Evolutionary conservation across 1,139 yeast species (phyloP), one percentile per base, ranked within the genome.

Genomic region (Zygosaccharomyces pseudobailii): DNA sequence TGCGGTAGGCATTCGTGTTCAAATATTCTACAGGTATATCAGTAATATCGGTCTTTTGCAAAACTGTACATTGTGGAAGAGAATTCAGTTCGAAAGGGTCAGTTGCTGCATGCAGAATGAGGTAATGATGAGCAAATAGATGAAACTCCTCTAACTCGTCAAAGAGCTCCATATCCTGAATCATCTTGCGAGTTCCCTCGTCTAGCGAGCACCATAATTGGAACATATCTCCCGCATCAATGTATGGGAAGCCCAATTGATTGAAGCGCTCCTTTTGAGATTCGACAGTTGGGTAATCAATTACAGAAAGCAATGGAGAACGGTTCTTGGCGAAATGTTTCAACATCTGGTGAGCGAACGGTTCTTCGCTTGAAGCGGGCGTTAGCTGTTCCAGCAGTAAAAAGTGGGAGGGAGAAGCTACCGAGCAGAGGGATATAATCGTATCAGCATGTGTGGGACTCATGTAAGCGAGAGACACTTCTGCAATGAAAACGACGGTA

Each of bases 111-210:
- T 84, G 89, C 3, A 83, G 71, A 30, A 84, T 71, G 34, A 82
- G 72, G 60, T 87, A 87, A 61, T 86, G 94, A 56, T 85, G 94
- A 53, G 89, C 81, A 59, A 85, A 87, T 17, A 84, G 63, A 25
- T 82, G 75, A 54, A 86, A 86, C 63, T 87, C 95, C 64, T 87
- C 95, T 80, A 87, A 78, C 65, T 87, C 95, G 61, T 87, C 95
- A 65, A 87, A 87, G 6, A 77, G 78, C 62, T 87, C 95, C 24
- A 83, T 73, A 2, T 62, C 47, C 10, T 71, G 72, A 17, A 87
- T 75, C 43, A 67, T 65, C 0, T 52, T 37, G 56, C 76, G 79
- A n/a, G 70, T 62, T 0, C 68, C 71, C 2, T 57, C 56, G 6
- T 73, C 48, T 70, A 70, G 37, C 58, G 65, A 27, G 59, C 61